Base-by-base conservation (phyloP, 164 flowering plant genomes). In the Euptelea pleiosperma region DNA sequence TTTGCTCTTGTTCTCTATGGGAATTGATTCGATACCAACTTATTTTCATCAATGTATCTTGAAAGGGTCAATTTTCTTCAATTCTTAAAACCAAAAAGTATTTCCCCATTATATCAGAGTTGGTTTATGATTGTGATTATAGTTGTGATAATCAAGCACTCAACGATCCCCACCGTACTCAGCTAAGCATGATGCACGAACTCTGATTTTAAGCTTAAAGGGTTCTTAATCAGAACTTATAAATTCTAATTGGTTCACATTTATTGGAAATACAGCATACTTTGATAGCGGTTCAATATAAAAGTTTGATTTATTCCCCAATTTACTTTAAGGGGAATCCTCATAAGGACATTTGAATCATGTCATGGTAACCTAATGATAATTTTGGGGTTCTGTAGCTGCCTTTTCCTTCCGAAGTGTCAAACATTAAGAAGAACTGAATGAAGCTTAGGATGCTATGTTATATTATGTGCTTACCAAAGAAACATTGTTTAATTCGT, bases 1-100 rank as follows among this genome's bases (percentile, higher is more conserved):
- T 93, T 7, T 41, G 78, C 41, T 71, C 65, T 68, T 64, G 39
- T 64, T 67, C 50, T 47, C 40, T 65, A 7, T 34, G 50, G 15
- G 28, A 6, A 35, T 33, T 36, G 22, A 22, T 33, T 51, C 50
- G 52, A 15, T 39, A n/a, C 16, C 29, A 29, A 21, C 8, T 34
- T 41, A 4, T 52, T 42, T 35, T 59, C 26, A 34, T 24, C 19
- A 8, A 2, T 61, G 7, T 33, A 28, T n/a, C 21, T 30, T 43
- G 21, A 24, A 22, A 29, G 10, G 0, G 12, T 25, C 52, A 12
- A 18, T 30, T 24, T 4, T 14, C 54, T 16, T 50, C 19, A 29
- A 9, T 19, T 30, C 12, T 42, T 29, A 8, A 11, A 26, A 24
- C 3, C n/a, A n/a, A n/a, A n/a, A n/a, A n/a, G n/a, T n/a, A n/a